A percentile compares a stretch with the other conserved stretches of the same genome.
These are phyloP conservation scores for Nicotiana obtusifolia DNA, from an alignment of 257 asterid species.

Conservation along the genomic window DNA sequence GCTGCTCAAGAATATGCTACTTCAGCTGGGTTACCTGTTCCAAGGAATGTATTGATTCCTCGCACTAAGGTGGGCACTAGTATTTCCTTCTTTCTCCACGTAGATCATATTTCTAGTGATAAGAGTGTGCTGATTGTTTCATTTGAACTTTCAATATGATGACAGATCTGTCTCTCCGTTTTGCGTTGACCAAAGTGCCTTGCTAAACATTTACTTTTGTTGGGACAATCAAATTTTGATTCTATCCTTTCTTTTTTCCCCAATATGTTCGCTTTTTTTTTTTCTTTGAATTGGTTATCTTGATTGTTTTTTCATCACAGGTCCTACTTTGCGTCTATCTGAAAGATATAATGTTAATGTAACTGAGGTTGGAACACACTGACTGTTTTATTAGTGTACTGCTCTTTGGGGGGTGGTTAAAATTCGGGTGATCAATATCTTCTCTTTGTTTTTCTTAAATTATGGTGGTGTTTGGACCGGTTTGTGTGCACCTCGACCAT, in stretches of 20 bases:
- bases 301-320: too few species aligned
- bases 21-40: constrained; percentile 69
- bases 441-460: too few species aligned
- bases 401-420: too few species aligned
- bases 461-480: too few species aligned
- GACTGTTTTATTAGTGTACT: too few species aligned
- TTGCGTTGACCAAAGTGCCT: neutral
- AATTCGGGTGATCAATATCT: too few species aligned
- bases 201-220: neutral
- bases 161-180: neutral
- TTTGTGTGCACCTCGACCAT: too few species aligned
- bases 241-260: neutral
- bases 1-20: constrained; percentile 97
- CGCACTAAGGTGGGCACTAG: constrained; percentile 71
- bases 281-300: too few species aligned
- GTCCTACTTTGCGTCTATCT: too few species aligned
- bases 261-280: neutral
- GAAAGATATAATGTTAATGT: too few species aligned
- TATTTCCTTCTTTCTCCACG: neutral
- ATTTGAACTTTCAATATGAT: neutral
- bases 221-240: neutral
- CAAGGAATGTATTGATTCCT: constrained; percentile 87
- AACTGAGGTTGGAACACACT: too few species aligned
- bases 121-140: neutral
- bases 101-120: neutral